phyloP scores from a whole-genome alignment of 108 stramenopile species.

The Ochromonas danica region DNA sequence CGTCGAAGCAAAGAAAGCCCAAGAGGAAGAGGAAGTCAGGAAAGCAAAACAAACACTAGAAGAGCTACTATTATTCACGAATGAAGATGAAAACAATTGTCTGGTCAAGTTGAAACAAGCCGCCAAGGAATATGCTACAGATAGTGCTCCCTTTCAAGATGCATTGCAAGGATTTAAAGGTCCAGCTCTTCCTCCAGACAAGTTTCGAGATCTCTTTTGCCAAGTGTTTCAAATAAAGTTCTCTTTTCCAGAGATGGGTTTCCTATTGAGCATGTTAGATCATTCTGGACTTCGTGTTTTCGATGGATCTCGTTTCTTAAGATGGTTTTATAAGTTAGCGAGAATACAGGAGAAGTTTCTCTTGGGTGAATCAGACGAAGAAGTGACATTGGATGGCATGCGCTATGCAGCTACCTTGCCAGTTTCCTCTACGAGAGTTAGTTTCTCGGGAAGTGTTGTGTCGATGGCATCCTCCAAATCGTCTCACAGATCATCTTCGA shows the following conservation, averaged over 20 bases:
- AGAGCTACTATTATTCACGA: neutral
- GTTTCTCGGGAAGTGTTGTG: too few relatives aligned
- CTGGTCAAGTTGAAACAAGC: neutral
- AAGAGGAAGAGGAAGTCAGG: neutral
- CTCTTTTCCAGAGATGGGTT: conserved; percentile 23
- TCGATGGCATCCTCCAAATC: too few relatives aligned
- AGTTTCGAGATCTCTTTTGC: neutral
- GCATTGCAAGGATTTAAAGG: conserved; percentile 26
- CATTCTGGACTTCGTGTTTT: neutral
- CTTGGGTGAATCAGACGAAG: neutral
- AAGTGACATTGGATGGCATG: neutral
- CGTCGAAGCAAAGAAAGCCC: neutral
- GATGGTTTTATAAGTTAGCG: neutral
- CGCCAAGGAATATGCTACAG: neutral
- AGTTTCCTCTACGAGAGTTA: too few relatives aligned
- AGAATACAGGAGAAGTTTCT: neutral
- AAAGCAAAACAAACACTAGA: neutral
- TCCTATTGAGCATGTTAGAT: neutral
- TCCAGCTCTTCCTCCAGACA: neutral
- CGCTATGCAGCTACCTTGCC: too few relatives aligned
- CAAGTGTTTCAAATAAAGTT: conserved; percentile 18
- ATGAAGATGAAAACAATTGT: conserved; percentile 12
- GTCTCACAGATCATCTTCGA: too few relatives aligned
- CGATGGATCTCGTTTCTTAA: conserved; percentile 11
- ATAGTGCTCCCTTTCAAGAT: neutral